Base-by-base conservation (phyloP, 2,329 filamentous ascomycete genomes). In the Alternaria burnsii region DNA sequence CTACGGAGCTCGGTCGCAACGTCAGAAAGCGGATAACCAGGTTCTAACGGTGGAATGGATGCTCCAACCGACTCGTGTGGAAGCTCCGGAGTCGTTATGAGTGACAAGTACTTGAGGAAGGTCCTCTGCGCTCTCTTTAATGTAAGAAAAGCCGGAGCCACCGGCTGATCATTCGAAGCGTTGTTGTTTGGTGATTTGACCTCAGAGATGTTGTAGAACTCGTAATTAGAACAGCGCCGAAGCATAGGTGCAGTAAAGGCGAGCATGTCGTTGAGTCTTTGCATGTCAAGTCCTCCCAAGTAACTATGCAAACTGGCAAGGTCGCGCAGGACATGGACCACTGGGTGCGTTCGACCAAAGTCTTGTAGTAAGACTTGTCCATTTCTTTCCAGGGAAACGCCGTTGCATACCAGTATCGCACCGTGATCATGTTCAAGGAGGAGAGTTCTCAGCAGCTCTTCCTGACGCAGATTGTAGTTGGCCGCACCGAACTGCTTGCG, bases 131-230 rank as follows among this genome's bases (percentile, higher is more conserved):
- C 85, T 48, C 87, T 82, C 71, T 92, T 92, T 6, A 92, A 77
- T 0, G 88, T 89, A 16, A 92, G 77, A 65, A 90, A 90, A 0
- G 88, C 87, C 2, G 87, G 85, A 8, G 71, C 68, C 0, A 76
- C 81, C 1, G 80, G 78, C 38, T 72, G 63, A 26, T 74, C 66
- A 12, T 56, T 62, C 4, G 69, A 65, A 5, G 50, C 34, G 16
- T 64, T 55, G 4, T 67, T 68, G 11, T 60, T 62, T 22, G 65
- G 57, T 7, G 59, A 60, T 48, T 67, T 66, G 30, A 70, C 81
- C 71, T 92, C 89, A 2, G 89, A 89, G 16, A 91, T 81, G 67
- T 93, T 93, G 80, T 88, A 92, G 74, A 92, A 94, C 71, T 93
- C 91, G 63, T 90, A 86, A 67, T 91, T 93, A 11, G 89, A 89